These are phyloP conservation scores for Erythrophleum ivorense DNA, from an alignment of 331 rosid genomes.

Conservation along the genomic window DNA sequence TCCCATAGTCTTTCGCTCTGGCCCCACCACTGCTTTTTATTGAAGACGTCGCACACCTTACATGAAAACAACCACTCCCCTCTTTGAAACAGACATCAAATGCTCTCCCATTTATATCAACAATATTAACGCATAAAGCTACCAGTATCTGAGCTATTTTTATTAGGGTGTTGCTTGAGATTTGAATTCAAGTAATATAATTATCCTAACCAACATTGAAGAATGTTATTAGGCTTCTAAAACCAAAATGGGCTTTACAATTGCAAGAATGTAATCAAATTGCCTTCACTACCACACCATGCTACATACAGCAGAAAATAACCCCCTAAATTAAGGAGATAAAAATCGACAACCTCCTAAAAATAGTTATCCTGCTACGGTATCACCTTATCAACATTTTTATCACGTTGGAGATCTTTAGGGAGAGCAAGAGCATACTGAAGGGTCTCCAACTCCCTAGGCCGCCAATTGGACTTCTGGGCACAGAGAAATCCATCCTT, in stretches of 20 bases:
- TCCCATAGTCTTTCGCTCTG: background rate
- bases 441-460: conserved; percentile 61
- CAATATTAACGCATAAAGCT: background rate
- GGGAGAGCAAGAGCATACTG: conserved; percentile 55
- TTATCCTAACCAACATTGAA: background rate
- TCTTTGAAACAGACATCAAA: background rate
- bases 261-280: conserved; percentile 45
- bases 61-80: too few species aligned
- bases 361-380: background rate
- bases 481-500: conserved; percentile 84
- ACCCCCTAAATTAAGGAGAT: conserved; percentile 39
- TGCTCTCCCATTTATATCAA: background rate
- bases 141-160: background rate
- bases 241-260: conserved; percentile 48
- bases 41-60: too few species aligned
- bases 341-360: conserved; percentile 38
- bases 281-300: conserved; percentile 34
- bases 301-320: conserved; percentile 36
- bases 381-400: background rate
- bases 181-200: background rate
- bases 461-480: conserved; percentile 91
- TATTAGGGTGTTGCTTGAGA: background rate
- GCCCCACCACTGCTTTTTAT: background rate
- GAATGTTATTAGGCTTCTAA: conserved; percentile 18
- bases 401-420: conserved; percentile 10